Evolutionary conservation across 129 eudicot species (phyloP).

Genomic region (Flaveria sonorensis): DNA sequence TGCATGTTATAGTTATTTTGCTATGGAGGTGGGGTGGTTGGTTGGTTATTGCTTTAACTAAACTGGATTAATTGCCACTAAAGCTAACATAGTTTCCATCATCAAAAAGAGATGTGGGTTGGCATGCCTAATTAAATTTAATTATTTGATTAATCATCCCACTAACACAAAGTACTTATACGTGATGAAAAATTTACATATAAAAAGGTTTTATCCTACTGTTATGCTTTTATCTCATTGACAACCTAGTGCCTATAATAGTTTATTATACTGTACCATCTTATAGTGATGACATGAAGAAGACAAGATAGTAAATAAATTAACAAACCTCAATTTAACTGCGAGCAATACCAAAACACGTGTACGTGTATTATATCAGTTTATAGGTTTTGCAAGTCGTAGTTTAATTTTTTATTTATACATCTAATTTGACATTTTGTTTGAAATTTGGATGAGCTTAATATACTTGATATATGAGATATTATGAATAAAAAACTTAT

Average conservation of each 20-base stretch:
- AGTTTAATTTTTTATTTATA: too few species aligned
- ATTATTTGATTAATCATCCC: slow-evolving; percentile 1
- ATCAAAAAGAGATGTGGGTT: neutral
- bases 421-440: too few species aligned
- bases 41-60: slow-evolving; percentile 17
- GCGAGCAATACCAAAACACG: neutral
- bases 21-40: neutral
- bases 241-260: neutral
- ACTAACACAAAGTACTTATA: neutral
- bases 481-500: too few species aligned
- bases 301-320: neutral
- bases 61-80: slow-evolving; percentile 2
- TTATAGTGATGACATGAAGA: neutral
- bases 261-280: neutral
- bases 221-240: neutral
- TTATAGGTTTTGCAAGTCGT: too few species aligned
- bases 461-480: too few species aligned
- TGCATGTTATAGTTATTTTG: neutral
- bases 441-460: too few species aligned
- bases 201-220: too few species aligned
- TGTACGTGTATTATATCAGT: neutral
- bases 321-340: neutral
- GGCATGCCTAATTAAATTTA: neutral
- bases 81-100: slow-evolving; percentile 3
- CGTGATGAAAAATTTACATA: neutral